Evolutionary conservation across 1,139 yeast species (phyloP), one percentile per base, ranked within the genome.

Genomic region (Debaryomycetaceae sp.): DNA sequence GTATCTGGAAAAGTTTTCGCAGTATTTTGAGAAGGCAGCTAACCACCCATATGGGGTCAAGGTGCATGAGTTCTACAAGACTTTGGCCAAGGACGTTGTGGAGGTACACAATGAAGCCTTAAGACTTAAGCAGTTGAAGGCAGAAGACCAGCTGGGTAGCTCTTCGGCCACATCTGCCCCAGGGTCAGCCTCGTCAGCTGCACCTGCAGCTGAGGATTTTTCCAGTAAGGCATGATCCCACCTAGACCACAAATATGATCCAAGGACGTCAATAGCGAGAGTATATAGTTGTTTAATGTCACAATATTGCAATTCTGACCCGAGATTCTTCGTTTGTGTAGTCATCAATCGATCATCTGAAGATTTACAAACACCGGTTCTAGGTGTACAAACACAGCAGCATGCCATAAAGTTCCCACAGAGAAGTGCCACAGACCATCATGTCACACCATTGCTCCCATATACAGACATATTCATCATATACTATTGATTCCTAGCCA

Each of bases 101-200:
- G 81, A 79, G 41, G 87, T 85, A 37, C 91, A 86, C 60, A 72
- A 69, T 41, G 92, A 85, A 61, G 95, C 94, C 28, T 69, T 73
- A 50, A 72, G 92, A 53, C 70, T 85, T 55, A 84, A 84, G 17
- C 81, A 77, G 37, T 57, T 82, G 56, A 77, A 81, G 59, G 70
- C 73, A 52, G 59, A 58, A 37, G 46, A 58, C 38, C 50, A 49
- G 6, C 35, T 42, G 26, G 41, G 37, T 5, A 11, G 37, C n/a
- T 19, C 31, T 8, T 36, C 39, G 14, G 31, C 47, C 11, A 37
- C 49, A 31, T 45, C 44, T 6, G 41, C 37, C 29, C 45, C 49
- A 30, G 46, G 38, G 11, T 47, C 47, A 24, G 51, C 51, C 17
- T n/a, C n/a, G n/a, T n/a, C n/a, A n/a, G 44, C 44, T n/a, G 42